Evolutionary conservation across 2,329 filamentous ascomycete genomes (phyloP).

Genomic region (Colletotrichum eleusines): DNA sequence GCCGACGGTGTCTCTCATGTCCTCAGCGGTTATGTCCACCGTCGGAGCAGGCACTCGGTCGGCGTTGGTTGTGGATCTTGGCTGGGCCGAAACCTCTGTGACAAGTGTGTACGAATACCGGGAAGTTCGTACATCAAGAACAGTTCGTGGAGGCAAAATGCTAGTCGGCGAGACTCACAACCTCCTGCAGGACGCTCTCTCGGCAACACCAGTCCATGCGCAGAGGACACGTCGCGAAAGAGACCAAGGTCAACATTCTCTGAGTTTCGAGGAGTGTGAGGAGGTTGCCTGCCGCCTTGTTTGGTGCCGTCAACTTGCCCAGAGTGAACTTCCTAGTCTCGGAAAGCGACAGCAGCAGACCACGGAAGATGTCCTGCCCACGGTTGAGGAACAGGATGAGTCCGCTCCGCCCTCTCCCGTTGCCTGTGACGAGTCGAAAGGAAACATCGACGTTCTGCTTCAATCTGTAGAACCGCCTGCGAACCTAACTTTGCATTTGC

Average conservation of each 20-base stretch:
- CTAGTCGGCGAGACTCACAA: slow-evolving; percentile 78
- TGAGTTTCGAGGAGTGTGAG: slow-evolving; percentile 84
- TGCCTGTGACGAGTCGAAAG: slow-evolving; percentile 43
- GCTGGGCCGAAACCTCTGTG: slow-evolving; percentile 90
- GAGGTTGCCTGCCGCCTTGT: slow-evolving; percentile 80
- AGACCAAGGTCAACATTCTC: slow-evolving; percentile 49
- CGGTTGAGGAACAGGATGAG: slow-evolving; percentile 70
- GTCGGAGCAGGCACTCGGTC: slow-evolving; percentile 86
- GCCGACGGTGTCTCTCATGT: slow-evolving; percentile 84
- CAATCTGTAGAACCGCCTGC: slow-evolving; percentile 62
- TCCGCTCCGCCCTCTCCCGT: slow-evolving; percentile 35
- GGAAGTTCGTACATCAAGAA: slow-evolving; percentile 79
- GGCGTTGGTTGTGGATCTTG: slow-evolving; percentile 89
- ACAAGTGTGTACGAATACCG: slow-evolving; percentile 92
- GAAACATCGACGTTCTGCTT: slow-evolving; percentile 58
- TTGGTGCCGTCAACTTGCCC: slow-evolving; percentile 72
- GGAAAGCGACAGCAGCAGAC: slow-evolving; percentile 39
- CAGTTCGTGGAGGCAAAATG: slow-evolving; percentile 78
- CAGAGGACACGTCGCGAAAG: slow-evolving; percentile 23
- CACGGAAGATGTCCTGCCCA: slow-evolving; percentile 57
- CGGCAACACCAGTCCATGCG: slow-evolving; percentile 6
- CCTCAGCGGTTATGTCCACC: slow-evolving; percentile 78
- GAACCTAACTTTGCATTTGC: slow-evolving; percentile 73
- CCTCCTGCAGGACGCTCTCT: slow-evolving; percentile 64
- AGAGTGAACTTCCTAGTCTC: neutral